A percentile compares a stretch with the other conserved stretches of the same genome.
Conservation (phyloP, 148 eudicot species). For the Vaccinium macrocarpon region DNA sequence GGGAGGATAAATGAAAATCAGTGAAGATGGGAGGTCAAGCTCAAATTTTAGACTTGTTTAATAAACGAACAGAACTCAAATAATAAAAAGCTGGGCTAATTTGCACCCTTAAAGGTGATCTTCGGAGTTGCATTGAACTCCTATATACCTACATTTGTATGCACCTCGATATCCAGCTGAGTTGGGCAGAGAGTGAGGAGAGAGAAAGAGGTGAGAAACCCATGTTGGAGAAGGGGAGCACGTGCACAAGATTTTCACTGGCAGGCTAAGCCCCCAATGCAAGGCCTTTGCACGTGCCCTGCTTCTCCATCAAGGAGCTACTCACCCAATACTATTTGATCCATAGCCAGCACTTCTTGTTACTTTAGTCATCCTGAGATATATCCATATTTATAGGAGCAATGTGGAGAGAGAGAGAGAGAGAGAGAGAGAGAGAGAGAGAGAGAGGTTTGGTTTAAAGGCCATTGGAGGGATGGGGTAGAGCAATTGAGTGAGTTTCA, state of each 20-base stretch:
- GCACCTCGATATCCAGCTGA: not conserved
- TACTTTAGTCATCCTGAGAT: not conserved
- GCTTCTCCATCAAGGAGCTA: constrained; percentile 34
- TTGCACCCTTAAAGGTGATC: too few species aligned
- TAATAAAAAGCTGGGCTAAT: too few species aligned
- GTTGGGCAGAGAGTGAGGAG: not conserved
- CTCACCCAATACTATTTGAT: constrained; percentile 9
- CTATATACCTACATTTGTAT: not conserved
- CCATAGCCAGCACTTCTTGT: not conserved
- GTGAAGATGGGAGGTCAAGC: too few species aligned
- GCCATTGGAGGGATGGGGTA: not conserved
- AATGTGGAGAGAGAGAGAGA: not conserved
- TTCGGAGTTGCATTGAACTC: not conserved
- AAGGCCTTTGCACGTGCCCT: constrained; percentile 31
- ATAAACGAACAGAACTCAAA: too few species aligned
- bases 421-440: not conserved
- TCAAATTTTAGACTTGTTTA: too few species aligned
- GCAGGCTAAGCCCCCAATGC: not conserved
- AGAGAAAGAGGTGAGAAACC: constrained; percentile 32
- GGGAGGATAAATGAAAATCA: not conserved
- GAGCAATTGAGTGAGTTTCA: constrained; percentile 18
- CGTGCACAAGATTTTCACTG: constrained; percentile 33
- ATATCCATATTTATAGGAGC: not conserved
- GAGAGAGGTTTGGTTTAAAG: not conserved
- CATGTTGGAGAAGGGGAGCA: constrained; percentile 60